Base-by-base conservation (phyloP, 2,329 filamentous ascomycete genomes). In the Passalora sequoiae region DNA sequence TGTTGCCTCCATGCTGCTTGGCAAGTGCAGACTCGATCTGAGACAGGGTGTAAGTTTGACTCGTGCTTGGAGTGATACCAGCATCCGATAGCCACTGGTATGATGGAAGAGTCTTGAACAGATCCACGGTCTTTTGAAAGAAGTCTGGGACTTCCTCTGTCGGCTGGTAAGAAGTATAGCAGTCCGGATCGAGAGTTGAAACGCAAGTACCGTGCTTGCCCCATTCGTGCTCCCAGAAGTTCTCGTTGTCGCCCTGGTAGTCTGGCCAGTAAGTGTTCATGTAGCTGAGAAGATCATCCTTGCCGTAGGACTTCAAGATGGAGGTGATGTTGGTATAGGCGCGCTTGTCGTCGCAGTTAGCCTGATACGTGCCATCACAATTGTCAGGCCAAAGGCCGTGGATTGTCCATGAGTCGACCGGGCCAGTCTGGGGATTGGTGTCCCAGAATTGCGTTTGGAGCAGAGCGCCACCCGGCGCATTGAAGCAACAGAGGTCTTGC, bases 371-470 rank as follows among this genome's bases (percentile, higher is more conserved):
- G 47, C 84, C 84, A 50, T 85, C 80, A 57, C 84, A 89, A 56
- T 66, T 68, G 55, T 73, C 70, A 3, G 70, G 70, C 69, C 55
- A 57, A 6, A 88, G 70, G 1, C 83, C 83, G 59, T 88, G 84
- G 29, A 87, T 75, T 1, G 83, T 87, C 84, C 84, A 89, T 4
- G 78, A 81, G 59, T 86, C 76, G 38, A 65, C 66, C 2, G 84
- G 83, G 0, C 85, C 83, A 3, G 78, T 75, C 1, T 74, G 68
- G 1, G 83, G 83, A 45, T 75, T 61, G 0, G 78, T 76, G 58
- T 89, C 84, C 84, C 84, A 89, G 66, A 89, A 88, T 56, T 89
- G 84, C 2, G 85, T 88, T 63, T 80, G 77, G 4, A 88, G 72
- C 32, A 89, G 67, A 49, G 85, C 77, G 6, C 85, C 85, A 3